phyloP scores from a whole-genome alignment of 371 early-diverging fungal species.

The Batkoa obscura region DNA sequence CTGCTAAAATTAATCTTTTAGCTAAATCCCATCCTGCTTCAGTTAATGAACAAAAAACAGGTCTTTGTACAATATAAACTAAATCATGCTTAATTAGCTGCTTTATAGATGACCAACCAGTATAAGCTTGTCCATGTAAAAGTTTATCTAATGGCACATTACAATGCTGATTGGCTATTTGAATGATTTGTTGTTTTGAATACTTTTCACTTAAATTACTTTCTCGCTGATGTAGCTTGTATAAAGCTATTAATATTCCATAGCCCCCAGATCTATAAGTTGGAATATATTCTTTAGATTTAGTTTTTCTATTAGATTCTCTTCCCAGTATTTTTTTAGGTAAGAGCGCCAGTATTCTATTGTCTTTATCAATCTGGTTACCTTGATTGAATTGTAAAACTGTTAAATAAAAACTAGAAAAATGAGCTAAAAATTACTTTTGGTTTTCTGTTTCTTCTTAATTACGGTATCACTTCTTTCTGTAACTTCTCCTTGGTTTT shows the following conservation, averaged over 20 bases:
- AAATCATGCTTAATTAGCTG: slow-evolving; percentile 42
- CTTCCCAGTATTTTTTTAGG: slow-evolving; percentile 16
- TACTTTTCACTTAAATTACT: slow-evolving; percentile 6
- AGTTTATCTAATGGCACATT: slow-evolving; percentile 42
- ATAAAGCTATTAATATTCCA: slow-evolving; percentile 60
- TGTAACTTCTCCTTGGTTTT: too few species aligned
- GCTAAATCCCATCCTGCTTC: slow-evolving; percentile 51
- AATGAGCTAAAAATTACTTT: too few species aligned
- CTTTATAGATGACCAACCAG: slow-evolving; percentile 63
- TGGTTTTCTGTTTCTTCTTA: too few species aligned
- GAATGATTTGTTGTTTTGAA: slow-evolving; percentile 34
- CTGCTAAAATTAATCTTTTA: slow-evolving; percentile 15
- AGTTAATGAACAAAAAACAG: slow-evolving; percentile 44
- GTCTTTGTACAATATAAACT: slow-evolving; percentile 38
- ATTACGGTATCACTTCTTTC: too few species aligned
- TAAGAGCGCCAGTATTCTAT: too few species aligned
- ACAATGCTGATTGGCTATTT: slow-evolving; percentile 34
- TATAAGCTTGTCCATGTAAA: slow-evolving; percentile 21
- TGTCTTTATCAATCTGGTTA: too few species aligned
- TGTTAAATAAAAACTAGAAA: too few species aligned
- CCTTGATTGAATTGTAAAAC: too few species aligned
- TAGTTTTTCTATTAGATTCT: too few species aligned
- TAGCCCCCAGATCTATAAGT: slow-evolving; percentile 62
- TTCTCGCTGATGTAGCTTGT: slow-evolving; percentile 15
- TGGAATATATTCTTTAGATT: slow-evolving; percentile 43